These are phyloP conservation scores for Komagataella mondaviorum DNA, from an alignment of 805 yeast genomes.

Conservation along the genomic window DNA sequence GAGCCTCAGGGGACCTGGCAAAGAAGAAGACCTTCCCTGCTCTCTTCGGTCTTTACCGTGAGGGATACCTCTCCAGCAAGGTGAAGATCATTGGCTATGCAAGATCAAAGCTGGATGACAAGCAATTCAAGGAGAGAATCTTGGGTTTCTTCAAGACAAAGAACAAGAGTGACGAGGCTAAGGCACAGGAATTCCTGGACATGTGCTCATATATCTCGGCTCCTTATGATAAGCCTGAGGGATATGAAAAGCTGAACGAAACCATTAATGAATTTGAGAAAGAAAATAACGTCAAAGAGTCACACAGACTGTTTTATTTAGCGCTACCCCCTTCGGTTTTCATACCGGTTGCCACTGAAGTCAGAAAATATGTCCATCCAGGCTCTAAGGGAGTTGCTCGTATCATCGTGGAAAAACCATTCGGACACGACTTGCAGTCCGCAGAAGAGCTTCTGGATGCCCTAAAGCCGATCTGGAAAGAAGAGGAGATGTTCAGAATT, in stretches of 20 bases:
- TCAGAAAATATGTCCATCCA: constrained; percentile 59
- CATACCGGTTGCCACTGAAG: constrained; percentile 58
- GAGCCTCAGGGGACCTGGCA: constrained; percentile 93
- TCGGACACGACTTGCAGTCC: constrained; percentile 80
- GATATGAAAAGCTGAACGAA: constrained; percentile 45
- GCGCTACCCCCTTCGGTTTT: constrained; percentile 95
- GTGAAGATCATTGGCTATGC: constrained; percentile 87
- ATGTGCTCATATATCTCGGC: constrained; percentile 63
- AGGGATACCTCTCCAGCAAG: constrained; percentile 61
- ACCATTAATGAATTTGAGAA: constrained; percentile 48
- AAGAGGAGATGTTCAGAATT: constrained; percentile 87
- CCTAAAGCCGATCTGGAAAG: constrained; percentile 77
- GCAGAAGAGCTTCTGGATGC: constrained; percentile 65
- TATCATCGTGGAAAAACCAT: constrained; percentile 91
- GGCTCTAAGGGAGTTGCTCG: constrained; percentile 54
- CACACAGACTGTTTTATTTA: constrained; percentile 79
- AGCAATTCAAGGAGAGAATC: constrained; percentile 58
- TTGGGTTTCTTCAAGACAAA: constrained; percentile 39
- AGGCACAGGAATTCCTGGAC: constrained; percentile 48
- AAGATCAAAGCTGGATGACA: constrained; percentile 57
- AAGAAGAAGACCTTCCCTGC: constrained; percentile 93
- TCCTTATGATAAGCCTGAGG: constrained; percentile 67
- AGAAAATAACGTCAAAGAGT: constrained; percentile 25
- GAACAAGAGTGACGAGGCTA: constrained; percentile 19
- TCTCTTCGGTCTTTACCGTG: constrained; percentile 55